phyloP scores from a whole-genome alignment of 179 eudicot genomes.

The Corrigiola litoralis region DNA sequence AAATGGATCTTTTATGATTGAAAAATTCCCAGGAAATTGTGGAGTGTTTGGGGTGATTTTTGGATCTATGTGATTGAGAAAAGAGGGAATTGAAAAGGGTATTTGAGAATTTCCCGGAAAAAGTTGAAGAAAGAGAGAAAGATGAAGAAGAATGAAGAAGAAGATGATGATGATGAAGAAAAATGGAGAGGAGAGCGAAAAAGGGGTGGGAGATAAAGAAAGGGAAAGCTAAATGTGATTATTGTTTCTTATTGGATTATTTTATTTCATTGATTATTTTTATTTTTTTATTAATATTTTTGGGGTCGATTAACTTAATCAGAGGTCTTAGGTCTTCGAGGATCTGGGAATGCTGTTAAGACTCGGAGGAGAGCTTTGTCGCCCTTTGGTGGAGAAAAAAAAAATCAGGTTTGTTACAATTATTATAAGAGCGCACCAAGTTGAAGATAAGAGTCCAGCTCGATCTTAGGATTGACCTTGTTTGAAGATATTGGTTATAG shows the following conservation, averaged over 20 bases:
- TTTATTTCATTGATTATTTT: background rate
- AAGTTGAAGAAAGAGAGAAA: slow-evolving; percentile 3
- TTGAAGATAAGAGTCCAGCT: no score
- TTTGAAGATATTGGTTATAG: no score
- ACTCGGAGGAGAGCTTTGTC: no score
- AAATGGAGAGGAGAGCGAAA: background rate
- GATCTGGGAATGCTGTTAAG: no score
- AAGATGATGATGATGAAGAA: background rate
- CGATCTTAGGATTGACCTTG: no score
- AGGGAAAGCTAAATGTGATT: slow-evolving; percentile 15
- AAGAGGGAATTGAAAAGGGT: background rate
- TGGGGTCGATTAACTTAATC: background rate
- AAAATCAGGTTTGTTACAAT: no score
- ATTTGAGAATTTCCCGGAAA: background rate
- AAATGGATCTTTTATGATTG: slow-evolving; percentile 16
- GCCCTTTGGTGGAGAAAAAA: no score
- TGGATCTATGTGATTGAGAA: slow-evolving; percentile 22
- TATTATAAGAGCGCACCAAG: no score
- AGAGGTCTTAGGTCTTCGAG: no score
- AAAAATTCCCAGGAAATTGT: slow-evolving; percentile 9
- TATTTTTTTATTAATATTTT: background rate
- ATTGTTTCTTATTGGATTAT: slow-evolving; percentile 3
- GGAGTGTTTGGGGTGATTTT: background rate
- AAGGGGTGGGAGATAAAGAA: background rate
- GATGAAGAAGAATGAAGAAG: background rate